These are phyloP conservation scores for Cercospora beticola DNA, from an alignment of 2,329 filamentous ascomycete species.

Conservation along the genomic window DNA sequence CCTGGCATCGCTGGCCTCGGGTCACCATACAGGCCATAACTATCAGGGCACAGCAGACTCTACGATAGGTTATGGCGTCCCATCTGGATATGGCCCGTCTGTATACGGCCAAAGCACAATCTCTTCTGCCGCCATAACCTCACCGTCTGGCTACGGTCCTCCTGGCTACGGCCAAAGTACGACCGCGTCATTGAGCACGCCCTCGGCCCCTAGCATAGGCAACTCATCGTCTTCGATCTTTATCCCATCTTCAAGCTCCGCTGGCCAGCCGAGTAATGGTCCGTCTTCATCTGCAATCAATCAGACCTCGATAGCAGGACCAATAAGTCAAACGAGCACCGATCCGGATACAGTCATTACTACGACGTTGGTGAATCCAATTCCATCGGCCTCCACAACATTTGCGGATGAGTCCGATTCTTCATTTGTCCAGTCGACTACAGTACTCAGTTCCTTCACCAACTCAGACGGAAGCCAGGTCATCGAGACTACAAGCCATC, in stretches of 20 bases:
- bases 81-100: not conserved
- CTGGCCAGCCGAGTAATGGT: not conserved
- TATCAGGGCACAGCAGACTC: not conserved
- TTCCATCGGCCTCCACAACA: not conserved
- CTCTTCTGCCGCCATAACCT: not conserved
- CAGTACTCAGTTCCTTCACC: not conserved
- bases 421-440: not conserved
- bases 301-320: not conserved
- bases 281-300: not conserved
- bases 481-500: not conserved
- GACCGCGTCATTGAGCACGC: not conserved
- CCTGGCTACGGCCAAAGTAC: not conserved
- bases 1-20: not conserved
- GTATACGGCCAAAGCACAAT: not conserved
- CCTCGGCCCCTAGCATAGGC: not conserved
- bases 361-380: not conserved
- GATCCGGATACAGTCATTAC: not conserved
- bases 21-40: not conserved
- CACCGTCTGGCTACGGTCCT: not conserved
- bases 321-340: not conserved
- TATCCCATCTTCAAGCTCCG: not conserved
- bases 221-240: not conserved
- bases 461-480: not conserved
- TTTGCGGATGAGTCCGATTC: not conserved
- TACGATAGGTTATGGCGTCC: not conserved